phyloP scores from a whole-genome alignment of 306 rosid species.

The Acacia acuminata region DNA sequence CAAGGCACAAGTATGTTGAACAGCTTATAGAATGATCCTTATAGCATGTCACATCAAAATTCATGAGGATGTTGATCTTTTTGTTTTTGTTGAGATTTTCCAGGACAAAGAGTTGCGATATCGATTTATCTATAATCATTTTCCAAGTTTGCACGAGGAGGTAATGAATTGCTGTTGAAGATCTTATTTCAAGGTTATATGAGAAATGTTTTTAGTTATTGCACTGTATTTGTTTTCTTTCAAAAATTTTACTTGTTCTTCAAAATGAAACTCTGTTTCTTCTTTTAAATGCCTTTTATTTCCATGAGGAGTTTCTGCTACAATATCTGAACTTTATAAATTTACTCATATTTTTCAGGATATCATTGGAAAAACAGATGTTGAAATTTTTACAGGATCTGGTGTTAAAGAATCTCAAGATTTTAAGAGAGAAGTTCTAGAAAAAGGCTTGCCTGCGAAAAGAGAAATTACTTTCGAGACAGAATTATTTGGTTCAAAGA shows the following conservation, averaged over 20 bases:
- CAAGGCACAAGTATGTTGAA: constrained; percentile 17
- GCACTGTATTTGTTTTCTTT: constrained; percentile 2
- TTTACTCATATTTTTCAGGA: constrained; percentile 51
- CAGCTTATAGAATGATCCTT: neutral
- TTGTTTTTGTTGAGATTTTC: neutral
- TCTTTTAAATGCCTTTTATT: constrained; percentile 29
- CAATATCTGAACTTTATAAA: constrained; percentile 8
- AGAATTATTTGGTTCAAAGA: constrained; percentile 78
- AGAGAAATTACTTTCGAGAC: constrained; percentile 94
- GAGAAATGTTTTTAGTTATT: constrained; percentile 18
- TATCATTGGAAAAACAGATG: constrained; percentile 95
- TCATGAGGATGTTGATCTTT: neutral
- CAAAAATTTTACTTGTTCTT: constrained; percentile 12
- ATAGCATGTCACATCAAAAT: neutral
- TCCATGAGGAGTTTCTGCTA: neutral
- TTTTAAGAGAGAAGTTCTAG: constrained; percentile 94
- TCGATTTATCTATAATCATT: constrained; percentile 97
- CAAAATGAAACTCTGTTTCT: constrained; percentile 21
- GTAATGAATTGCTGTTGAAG: constrained; percentile 55
- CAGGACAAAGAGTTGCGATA: constrained; percentile 95
- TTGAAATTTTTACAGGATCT: constrained; percentile 88
- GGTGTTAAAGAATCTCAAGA: constrained; percentile 98
- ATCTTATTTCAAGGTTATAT: constrained; percentile 41
- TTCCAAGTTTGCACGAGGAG: constrained; percentile 93
- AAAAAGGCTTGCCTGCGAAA: constrained; percentile 86